Evolutionary conservation across 371 early-diverging fungal genomes (phyloP).

Genomic region (Mucor irregularis): DNA sequence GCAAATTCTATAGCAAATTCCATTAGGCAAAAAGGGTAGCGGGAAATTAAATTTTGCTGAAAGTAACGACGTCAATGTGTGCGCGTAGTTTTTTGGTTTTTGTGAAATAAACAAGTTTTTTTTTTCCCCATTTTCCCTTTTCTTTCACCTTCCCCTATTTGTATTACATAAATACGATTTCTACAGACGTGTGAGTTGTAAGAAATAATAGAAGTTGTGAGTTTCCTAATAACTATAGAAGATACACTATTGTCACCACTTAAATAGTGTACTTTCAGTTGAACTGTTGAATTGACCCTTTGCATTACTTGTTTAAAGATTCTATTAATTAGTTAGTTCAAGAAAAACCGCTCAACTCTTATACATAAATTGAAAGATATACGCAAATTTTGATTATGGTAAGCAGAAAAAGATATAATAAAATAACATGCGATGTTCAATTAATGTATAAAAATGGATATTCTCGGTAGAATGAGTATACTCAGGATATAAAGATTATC

Average conservation of each 20-base stretch:
- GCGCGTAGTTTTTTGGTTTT: background rate
- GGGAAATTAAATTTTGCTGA: too few species aligned
- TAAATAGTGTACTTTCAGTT: too few species aligned
- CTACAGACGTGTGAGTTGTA: background rate
- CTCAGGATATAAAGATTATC: constrained; percentile 39
- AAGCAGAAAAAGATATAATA: background rate
- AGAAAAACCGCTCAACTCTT: too few species aligned
- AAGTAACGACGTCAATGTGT: too few species aligned
- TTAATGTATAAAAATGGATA: too few species aligned
- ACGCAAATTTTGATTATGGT: background rate
- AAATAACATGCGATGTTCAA: too few species aligned
- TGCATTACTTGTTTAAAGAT: too few species aligned
- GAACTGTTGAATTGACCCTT: too few species aligned
- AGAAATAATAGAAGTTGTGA: background rate
- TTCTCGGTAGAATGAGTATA: constrained; percentile 13
- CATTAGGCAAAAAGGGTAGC: too few species aligned
- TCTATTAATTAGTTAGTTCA: background rate
- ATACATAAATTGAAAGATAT: background rate
- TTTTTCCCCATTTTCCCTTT: background rate
- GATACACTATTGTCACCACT: too few species aligned
- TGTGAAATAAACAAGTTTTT: too few species aligned
- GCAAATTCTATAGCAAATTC: too few species aligned
- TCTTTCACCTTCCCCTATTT: background rate
- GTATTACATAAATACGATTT: background rate
- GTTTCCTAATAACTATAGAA: background rate